A percentile compares a stretch with the other conserved stretches of the same genome.
Conservation (phyloP, 1,284 basidiomycete genomes). For the Ustilago trichophora region DNA sequence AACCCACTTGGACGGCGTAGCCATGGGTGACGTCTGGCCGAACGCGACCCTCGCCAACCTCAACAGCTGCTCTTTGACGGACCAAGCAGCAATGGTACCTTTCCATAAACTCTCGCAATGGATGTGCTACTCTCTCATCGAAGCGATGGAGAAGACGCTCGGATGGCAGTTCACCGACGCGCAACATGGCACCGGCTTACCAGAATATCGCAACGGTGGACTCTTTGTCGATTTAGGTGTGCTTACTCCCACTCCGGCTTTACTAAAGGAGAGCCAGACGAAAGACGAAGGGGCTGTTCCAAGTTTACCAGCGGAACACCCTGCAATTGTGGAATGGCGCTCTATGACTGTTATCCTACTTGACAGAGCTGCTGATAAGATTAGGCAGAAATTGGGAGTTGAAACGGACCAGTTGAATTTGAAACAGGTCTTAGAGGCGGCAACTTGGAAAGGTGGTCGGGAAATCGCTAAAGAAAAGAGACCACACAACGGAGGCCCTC, state of each 20-base stretch:
- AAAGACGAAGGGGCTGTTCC: not conserved
- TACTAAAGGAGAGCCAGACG: constrained; percentile 71
- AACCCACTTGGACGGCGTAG: constrained; percentile 73
- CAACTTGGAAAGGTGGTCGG: constrained; percentile 90
- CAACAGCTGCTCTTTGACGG: not conserved
- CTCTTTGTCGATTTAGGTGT: constrained; percentile 81
- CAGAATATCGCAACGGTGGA: constrained; percentile 70
- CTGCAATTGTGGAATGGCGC: constrained; percentile 93
- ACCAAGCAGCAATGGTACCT: constrained; percentile 73
- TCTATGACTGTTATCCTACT: constrained; percentile 91
- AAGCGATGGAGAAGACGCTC: constrained; percentile 68
- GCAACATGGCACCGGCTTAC: constrained; percentile 75
- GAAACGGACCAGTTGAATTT: constrained; percentile 74
- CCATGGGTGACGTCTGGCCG: constrained; percentile 91
- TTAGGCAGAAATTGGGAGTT: constrained; percentile 26
- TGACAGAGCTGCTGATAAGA: constrained; percentile 39
- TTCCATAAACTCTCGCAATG: constrained; percentile 95
- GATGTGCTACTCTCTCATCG: constrained; percentile 67
- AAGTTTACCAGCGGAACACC: constrained; percentile 76
- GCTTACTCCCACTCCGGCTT: constrained; percentile 27
- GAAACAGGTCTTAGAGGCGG: constrained; percentile 88
- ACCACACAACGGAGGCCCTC: constrained; percentile 80
- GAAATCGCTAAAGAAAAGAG: constrained; percentile 85
- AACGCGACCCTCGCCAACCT: constrained; percentile 24
- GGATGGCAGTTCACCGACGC: constrained; percentile 79